Base-by-base conservation (phyloP, 345 rosid genomes). In the Limnanthes douglasii region DNA sequence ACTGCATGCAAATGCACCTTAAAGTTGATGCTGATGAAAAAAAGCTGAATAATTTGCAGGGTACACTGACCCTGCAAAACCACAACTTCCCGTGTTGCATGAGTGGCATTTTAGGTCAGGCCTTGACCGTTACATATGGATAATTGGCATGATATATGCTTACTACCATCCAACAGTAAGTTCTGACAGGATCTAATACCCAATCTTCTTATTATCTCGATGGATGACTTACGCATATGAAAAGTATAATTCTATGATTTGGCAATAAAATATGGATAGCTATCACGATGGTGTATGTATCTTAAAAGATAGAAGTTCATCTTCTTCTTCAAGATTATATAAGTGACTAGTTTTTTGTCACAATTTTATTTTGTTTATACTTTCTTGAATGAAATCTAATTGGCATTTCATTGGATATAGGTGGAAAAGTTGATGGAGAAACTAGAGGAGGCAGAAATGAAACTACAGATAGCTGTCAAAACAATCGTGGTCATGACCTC, bases 61-160 rank as follows among this genome's bases (percentile, higher is more conserved):
- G 28, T 84, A 90, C 54, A 64, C 75, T 49, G 92, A 90, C 51
- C 98, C 95, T 4, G 82, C 94, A 31, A 90, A 84, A 45, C 73
- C 92, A 34, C 60, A 68, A 33, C 40, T 62, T 11, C 63, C 92
- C 16, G 64, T 46, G 39, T 66, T 90, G 77, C 95, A 77, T 24
- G 98, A 90, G 69, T 90, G 98, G 98, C 95, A 90, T 65, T 90
- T 90, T 48, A 95, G 98, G 34, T 90, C 98, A 0, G 98, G 98
- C 33, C 98, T 90, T 66, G 98, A 90, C 53, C 94, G 98, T 24
- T 90, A 90, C 57, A 84, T 90, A 51, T 90, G 98, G 98, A 90
- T 90, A 42, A 57, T 90, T 40, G 98, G 98, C 50, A 90, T 90
- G 98, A 59, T 84, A 41, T 90, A 84, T 66, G 98, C 98, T 23